Conservation (phyloP, 139 green algal genomes). For the Closterium sp. region DNA sequence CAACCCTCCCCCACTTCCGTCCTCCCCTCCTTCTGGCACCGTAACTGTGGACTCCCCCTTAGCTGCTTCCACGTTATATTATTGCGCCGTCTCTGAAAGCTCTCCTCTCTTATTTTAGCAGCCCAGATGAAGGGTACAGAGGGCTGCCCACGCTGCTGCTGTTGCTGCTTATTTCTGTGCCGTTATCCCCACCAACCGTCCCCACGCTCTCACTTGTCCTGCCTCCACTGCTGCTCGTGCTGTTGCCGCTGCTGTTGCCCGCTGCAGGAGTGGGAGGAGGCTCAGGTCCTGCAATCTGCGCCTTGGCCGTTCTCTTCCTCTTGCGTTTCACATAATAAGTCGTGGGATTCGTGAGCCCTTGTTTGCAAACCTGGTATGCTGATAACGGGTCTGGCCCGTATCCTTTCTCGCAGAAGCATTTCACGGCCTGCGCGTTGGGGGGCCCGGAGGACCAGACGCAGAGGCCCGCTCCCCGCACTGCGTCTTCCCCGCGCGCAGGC, state of each 20-base stretch:
- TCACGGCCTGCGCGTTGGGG: background rate
- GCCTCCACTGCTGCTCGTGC: background rate
- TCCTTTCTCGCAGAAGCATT: background rate
- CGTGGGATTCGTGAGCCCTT: background rate
- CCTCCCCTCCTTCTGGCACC: too few species aligned
- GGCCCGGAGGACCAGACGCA: background rate
- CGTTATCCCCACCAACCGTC: too few species aligned
- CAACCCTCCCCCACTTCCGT: too few species aligned
- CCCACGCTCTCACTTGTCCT: too few species aligned
- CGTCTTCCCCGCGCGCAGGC: background rate
- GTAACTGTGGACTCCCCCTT: too few species aligned
- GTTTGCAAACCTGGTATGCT: background rate
- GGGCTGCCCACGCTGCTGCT: background rate
- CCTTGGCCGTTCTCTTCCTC: background rate
- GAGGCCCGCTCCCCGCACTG: background rate
- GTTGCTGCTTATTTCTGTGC: background rate
- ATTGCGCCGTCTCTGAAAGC: too few species aligned
- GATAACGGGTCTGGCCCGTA: background rate
- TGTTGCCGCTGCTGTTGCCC: background rate
- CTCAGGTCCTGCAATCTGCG: background rate
- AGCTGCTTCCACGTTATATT: too few species aligned
- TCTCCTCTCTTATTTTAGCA: background rate
- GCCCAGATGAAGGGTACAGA: background rate
- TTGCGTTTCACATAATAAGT: background rate
- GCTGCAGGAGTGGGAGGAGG: background rate